Evolutionary conservation across 306 rosid genomes (phyloP).

Genomic region (Quercus mongolica): DNA sequence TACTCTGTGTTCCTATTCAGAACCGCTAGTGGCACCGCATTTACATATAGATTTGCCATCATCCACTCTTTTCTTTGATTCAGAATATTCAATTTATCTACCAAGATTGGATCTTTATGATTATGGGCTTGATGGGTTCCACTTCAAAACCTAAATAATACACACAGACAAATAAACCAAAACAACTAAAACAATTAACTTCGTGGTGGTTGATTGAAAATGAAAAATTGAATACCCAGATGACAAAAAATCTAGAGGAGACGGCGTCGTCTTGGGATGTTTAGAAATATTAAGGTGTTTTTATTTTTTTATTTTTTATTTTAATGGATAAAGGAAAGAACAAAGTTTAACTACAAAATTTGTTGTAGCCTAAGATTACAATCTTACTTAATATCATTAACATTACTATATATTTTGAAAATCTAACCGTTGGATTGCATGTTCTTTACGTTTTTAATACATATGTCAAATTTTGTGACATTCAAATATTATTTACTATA

Average conservation of each 20-base stretch:
- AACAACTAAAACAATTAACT: neutral
- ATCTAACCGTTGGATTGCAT: too few species aligned
- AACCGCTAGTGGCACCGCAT: slow-evolving; percentile 86
- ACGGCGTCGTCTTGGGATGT: too few species aligned
- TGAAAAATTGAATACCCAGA: neutral
- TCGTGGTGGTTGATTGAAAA: neutral
- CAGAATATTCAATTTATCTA: neutral
- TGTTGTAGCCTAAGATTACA: too few species aligned
- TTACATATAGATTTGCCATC: slow-evolving; percentile 96
- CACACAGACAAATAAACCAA: neutral
- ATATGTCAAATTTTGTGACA: too few species aligned
- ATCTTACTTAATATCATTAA: too few species aligned
- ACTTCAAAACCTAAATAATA: slow-evolving; percentile 22
- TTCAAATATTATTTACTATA: too few species aligned
- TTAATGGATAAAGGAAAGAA: too few species aligned
- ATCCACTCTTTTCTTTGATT: slow-evolving; percentile 26
- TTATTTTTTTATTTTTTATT: too few species aligned
- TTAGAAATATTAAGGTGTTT: neutral
- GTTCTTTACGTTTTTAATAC: too few species aligned
- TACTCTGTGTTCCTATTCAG: slow-evolving; percentile 96
- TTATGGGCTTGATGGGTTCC: slow-evolving; percentile 2
- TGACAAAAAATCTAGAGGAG: neutral
- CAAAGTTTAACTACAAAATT: too few species aligned
- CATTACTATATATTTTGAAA: too few species aligned
- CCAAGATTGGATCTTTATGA: neutral